Evolutionary conservation across 2,329 filamentous ascomycete genomes (phyloP), one percentile per base, ranked within the genome.

Genomic region (Macrophomina tecta): DNA sequence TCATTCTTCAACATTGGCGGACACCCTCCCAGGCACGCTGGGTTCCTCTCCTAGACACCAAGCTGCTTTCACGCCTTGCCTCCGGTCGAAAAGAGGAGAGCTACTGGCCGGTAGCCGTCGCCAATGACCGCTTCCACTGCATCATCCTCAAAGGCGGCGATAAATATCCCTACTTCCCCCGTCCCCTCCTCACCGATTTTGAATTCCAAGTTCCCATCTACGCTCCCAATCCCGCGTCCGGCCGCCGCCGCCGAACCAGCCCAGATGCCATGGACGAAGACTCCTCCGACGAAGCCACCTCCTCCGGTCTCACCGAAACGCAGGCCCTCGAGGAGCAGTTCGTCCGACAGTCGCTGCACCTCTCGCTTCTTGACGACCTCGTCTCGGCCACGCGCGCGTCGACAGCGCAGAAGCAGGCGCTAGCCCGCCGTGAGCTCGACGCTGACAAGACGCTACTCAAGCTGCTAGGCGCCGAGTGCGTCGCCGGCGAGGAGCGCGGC

Each of bases 101-200:
- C 0, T 99, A 99, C 82, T 99, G 94, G 87, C 95, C 95, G 1
- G 92, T 99, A 38, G 95, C 95, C 0, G 94, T 98, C 1, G 93
- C 94, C 2, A 89, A 94, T 73, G 86, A 91, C 74, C 94, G 91
- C 74, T 99, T 99, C 79, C 94, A 98, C 84, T 99, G 96, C 82
- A 97, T 99, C 80, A 98, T 99, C 73, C 89, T 99, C 75, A 99
- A 99, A 81, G 95, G 95, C 69, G 91, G 91, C 42, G 95, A 99
- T 76, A 87, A 90, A 75, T 92, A 97, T 75, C 94, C 94, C 0
- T 97, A 95, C 82, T 98, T 94, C 81, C 95, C 93, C 11, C 89
- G 91, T 9, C 94, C 93, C 2, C 83, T 97, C 45, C 89, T 99
- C 42, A 94, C 90, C 49, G 95, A 99, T 77, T 99, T 99, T 75